phyloP scores from a whole-genome alignment of 306 rosid genomes.

The Dicorynia guianensis region DNA sequence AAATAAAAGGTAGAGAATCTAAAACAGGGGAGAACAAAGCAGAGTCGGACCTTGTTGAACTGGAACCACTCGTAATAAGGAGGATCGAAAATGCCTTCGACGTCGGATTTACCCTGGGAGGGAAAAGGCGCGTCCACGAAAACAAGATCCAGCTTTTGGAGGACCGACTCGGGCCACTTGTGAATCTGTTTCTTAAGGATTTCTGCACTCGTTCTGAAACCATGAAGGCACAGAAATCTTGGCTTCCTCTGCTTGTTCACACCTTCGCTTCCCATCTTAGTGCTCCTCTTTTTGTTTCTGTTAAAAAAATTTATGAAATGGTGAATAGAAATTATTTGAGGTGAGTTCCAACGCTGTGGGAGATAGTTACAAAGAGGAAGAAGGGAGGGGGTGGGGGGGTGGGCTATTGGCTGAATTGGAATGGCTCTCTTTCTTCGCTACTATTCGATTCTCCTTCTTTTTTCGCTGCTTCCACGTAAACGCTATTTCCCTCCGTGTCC shows the following conservation, averaged over 20 bases:
- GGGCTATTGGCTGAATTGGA: no score
- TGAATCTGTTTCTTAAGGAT: slow-evolving; percentile 69
- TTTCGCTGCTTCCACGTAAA: no score
- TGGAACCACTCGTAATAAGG: slow-evolving; percentile 98
- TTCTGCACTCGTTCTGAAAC: slow-evolving; percentile 81
- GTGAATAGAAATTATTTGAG: no score
- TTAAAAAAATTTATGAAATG: no score
- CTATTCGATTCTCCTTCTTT: no score
- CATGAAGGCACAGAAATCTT: slow-evolving; percentile 81
- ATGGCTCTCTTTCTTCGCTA: no score
- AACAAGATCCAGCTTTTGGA: slow-evolving; percentile 63
- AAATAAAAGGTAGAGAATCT: background rate
- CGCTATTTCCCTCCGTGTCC: no score
- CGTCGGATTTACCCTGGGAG: slow-evolving; percentile 76
- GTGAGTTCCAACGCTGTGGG: no score
- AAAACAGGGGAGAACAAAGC: background rate
- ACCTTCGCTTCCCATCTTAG: slow-evolving; percentile 59
- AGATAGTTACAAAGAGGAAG: no score
- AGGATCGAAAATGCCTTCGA: slow-evolving; percentile 87
- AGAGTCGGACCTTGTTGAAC: slow-evolving; percentile 64
- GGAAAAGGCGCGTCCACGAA: slow-evolving; percentile 80
- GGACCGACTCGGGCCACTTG: slow-evolving; percentile 79
- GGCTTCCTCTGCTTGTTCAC: slow-evolving; percentile 51
- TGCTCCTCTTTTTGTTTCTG: background rate
- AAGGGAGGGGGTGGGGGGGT: no score